A percentile compares a stretch with the other conserved stretches of the same genome.
phyloP scores from a whole-genome alignment of 2,329 filamentous ascomycete species.

The Lasiodiplodia sp. region DNA sequence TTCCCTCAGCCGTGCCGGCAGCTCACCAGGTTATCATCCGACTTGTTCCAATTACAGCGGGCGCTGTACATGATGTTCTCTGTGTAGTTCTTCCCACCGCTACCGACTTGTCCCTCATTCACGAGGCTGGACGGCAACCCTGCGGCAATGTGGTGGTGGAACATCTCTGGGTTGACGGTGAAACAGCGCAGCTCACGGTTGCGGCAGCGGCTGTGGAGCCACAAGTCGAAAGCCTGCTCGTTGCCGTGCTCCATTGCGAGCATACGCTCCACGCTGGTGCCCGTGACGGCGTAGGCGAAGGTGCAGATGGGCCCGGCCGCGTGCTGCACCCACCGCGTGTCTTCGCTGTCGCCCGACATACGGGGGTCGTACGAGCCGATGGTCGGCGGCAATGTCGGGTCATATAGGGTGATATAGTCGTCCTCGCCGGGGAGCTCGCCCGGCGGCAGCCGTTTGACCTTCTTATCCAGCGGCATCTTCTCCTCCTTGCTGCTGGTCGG shows the following conservation, averaged over 20 bases:
- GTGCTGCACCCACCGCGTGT: slow-evolving; percentile 26
- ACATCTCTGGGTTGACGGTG: slow-evolving; percentile 32
- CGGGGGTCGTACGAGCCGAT: slow-evolving; percentile 27
- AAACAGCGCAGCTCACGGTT: slow-evolving; percentile 28
- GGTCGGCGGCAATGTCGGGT: slow-evolving; percentile 26
- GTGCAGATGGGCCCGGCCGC: slow-evolving; percentile 32
- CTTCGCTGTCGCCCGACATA: slow-evolving; percentile 24
- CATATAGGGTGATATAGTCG: slow-evolving; percentile 27
- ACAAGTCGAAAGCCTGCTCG: slow-evolving; percentile 31
- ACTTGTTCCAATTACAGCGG: slow-evolving; percentile 29
- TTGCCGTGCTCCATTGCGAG: slow-evolving; percentile 25
- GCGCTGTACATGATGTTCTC: slow-evolving; percentile 33
- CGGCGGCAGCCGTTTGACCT: not conserved
- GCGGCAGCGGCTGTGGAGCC: slow-evolving; percentile 32
- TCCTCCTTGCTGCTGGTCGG: not conserved
- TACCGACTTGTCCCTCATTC: slow-evolving; percentile 21
- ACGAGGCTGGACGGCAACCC: slow-evolving; percentile 29
- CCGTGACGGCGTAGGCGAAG: slow-evolving; percentile 32
- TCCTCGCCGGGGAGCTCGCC: slow-evolving; percentile 7
- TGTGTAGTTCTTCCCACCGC: slow-evolving; percentile 16
- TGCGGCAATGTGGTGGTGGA: slow-evolving; percentile 31
- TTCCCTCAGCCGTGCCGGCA: not conserved
- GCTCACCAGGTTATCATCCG: slow-evolving; percentile 21
- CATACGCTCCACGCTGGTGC: slow-evolving; percentile 9
- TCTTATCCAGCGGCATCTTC: not conserved